Conservation (phyloP, 2,329 filamentous ascomycete species). For the Epichloe coenophiala region DNA sequence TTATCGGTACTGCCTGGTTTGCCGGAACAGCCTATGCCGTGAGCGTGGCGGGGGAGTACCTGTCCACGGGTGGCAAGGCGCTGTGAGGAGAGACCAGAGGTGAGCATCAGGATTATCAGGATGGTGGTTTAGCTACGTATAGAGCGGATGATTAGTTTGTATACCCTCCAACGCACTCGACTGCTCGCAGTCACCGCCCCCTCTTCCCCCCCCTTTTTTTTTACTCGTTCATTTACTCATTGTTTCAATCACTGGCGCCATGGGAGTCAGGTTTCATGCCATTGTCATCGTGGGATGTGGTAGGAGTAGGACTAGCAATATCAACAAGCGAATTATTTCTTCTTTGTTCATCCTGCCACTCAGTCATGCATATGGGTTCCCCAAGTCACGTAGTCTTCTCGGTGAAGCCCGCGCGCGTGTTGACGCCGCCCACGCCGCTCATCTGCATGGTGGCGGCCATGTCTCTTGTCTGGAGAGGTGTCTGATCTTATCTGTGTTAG, state of each 20-base stretch:
- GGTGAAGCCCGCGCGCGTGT: too few relatives aligned
- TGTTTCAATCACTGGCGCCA: background rate
- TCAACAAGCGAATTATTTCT: background rate
- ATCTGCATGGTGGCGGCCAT: too few relatives aligned
- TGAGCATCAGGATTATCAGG: background rate
- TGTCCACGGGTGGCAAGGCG: slow-evolving; percentile 30
- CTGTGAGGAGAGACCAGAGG: background rate
- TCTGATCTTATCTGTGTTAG: too few relatives aligned
- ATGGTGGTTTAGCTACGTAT: background rate
- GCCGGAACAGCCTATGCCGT: slow-evolving; percentile 43
- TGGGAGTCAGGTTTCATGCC: background rate
- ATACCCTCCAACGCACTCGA: slow-evolving; percentile 1
- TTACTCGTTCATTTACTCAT: background rate
- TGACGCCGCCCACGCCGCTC: too few relatives aligned
- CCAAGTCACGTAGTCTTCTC: too few relatives aligned
- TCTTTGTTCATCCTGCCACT: too few relatives aligned
- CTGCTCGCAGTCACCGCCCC: background rate
- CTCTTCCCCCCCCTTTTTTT: too few relatives aligned
- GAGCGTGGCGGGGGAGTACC: slow-evolving; percentile 45
- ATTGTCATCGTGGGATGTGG: background rate
- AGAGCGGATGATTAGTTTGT: background rate
- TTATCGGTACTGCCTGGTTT: slow-evolving; percentile 40
- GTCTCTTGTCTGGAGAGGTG: too few relatives aligned
- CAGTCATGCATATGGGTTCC: too few relatives aligned
- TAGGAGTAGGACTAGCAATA: background rate